Conservation (phyloP, 2,329 filamentous ascomycete genomes). For the Exophiala aquamarina region DNA sequence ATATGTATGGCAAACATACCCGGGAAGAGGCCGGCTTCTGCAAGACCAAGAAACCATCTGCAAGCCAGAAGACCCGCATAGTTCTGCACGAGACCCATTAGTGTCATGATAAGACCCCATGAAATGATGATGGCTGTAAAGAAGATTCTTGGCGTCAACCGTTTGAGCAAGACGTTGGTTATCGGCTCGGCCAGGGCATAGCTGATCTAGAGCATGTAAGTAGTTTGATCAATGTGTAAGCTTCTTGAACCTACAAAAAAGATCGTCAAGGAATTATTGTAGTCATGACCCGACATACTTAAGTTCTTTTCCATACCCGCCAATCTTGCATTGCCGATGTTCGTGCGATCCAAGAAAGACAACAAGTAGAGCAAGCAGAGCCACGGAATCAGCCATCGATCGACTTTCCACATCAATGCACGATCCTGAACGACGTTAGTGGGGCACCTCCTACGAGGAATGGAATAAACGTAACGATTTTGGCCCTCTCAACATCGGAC, state of each 20-base stretch:
- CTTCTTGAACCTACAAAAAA: conserved; percentile 43
- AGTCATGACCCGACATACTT: conserved; percentile 25
- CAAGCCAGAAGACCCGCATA: conserved; percentile 46
- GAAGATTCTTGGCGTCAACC: conserved; percentile 71
- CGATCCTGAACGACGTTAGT: conserved; percentile 35
- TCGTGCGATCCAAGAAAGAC: conserved; percentile 35
- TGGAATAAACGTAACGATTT: conserved; percentile 48
- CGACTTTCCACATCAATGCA: conserved; percentile 36
- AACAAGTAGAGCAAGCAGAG: conserved; percentile 31
- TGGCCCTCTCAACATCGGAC: conserved; percentile 61
- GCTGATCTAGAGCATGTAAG: conserved; percentile 59
- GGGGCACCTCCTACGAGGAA: not conserved
- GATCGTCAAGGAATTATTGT: conserved; percentile 62
- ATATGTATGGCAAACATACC: too few relatives aligned
- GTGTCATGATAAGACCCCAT: conserved; percentile 33
- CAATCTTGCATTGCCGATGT: conserved; percentile 38
- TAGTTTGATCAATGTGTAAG: not conserved
- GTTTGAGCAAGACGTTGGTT: conserved; percentile 79
- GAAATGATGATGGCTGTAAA: conserved; percentile 73
- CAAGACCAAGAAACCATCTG: conserved; percentile 51
- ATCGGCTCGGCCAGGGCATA: conserved; percentile 74
- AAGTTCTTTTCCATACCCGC: conserved; percentile 31
- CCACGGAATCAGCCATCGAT: conserved; percentile 23
- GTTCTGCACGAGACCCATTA: conserved; percentile 32
- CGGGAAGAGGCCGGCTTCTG: conserved; percentile 53